These are phyloP conservation scores for Phialophora verrucosa DNA, from an alignment of 2,329 filamentous ascomycete genomes.

Conservation along the genomic window DNA sequence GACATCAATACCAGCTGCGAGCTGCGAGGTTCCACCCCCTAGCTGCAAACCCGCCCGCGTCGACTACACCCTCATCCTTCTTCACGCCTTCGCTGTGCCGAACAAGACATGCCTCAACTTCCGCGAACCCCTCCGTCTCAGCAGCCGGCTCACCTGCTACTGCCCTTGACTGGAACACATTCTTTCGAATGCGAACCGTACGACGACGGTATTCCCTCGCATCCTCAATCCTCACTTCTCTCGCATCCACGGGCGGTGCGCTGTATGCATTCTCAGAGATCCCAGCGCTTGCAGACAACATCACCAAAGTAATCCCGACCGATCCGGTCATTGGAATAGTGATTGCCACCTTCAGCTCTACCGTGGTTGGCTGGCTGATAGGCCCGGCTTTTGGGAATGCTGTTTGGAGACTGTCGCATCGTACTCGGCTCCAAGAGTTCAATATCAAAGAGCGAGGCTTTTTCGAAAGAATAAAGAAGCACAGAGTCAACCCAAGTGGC, in stretches of 20 bases:
- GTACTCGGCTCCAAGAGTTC: conserved; percentile 52
- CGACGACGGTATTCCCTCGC: conserved; percentile 82
- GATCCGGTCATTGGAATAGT: conserved; percentile 88
- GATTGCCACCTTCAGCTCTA: conserved; percentile 75
- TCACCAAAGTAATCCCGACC: conserved; percentile 51
- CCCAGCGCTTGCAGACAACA: conserved; percentile 35
- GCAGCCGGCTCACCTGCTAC: conserved; percentile 1
- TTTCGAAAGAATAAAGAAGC: conserved; percentile 86
- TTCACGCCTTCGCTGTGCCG: conserved; percentile 35
- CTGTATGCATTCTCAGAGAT: conserved; percentile 41
- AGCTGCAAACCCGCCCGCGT: conserved; percentile 23
- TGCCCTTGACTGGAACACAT: conserved; percentile 86
- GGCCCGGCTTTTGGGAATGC: conserved; percentile 82
- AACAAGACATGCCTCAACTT: conserved; percentile 33
- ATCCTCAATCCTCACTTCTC: conserved; percentile 71
- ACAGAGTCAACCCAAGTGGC: conserved; percentile 86
- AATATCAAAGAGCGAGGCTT: conserved; percentile 88
- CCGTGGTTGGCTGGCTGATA: conserved; percentile 83
- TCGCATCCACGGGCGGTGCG: conserved; percentile 65
- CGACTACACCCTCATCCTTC: conserved; percentile 34
- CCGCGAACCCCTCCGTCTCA: conserved; percentile 14
- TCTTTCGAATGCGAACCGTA: conserved; percentile 86
- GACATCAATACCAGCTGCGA: conserved; percentile 25
- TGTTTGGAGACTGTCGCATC: conserved; percentile 77
- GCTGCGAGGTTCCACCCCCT: conserved; percentile 23